phyloP scores from a whole-genome alignment of 371 early-diverging fungal genomes.

The Mortierella sp. region DNA sequence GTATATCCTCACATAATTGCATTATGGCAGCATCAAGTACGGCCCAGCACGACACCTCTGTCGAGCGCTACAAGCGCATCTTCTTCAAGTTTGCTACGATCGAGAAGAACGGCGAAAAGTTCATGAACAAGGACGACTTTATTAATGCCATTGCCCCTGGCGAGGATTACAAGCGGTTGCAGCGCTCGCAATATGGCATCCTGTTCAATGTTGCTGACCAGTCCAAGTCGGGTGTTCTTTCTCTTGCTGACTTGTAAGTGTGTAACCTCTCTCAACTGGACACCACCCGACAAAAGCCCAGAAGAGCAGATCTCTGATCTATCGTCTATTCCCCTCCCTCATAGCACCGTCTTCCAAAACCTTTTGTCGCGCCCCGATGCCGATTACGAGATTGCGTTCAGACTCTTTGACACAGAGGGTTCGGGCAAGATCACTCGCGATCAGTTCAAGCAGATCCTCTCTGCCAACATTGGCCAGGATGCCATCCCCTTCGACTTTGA shows the following conservation, averaged over 20 bases:
- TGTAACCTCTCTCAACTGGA: not conserved
- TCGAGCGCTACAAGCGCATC: conserved; percentile 63
- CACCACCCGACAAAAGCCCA: too few species aligned
- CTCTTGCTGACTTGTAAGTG: conserved; percentile 69
- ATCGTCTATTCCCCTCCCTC: not conserved
- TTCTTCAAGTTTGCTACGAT: conserved; percentile 75
- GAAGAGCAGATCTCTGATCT: too few species aligned
- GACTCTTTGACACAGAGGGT: conserved; percentile 66
- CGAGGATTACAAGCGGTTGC: conserved; percentile 63
- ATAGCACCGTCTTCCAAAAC: conserved; percentile 62
- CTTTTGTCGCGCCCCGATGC: conserved; percentile 77
- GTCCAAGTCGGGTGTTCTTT: conserved; percentile 60
- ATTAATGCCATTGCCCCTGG: conserved; percentile 67
- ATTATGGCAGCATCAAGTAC: conserved; percentile 21
- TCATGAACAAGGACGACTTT: conserved; percentile 74
- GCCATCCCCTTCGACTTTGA: conserved; percentile 72
- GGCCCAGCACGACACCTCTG: conserved; percentile 9
- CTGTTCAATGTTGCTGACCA: conserved; percentile 77
- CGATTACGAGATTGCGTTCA: conserved; percentile 79
- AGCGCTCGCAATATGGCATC: conserved; percentile 62
- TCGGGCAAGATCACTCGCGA: conserved; percentile 69
- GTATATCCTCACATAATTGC: conserved; percentile 1
- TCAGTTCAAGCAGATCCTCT: conserved; percentile 67
- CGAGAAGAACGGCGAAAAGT: conserved; percentile 64
- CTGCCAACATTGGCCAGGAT: conserved; percentile 58